Conservation (phyloP, 345 rosid species). For the Zanthoxylum bungeanum region DNA sequence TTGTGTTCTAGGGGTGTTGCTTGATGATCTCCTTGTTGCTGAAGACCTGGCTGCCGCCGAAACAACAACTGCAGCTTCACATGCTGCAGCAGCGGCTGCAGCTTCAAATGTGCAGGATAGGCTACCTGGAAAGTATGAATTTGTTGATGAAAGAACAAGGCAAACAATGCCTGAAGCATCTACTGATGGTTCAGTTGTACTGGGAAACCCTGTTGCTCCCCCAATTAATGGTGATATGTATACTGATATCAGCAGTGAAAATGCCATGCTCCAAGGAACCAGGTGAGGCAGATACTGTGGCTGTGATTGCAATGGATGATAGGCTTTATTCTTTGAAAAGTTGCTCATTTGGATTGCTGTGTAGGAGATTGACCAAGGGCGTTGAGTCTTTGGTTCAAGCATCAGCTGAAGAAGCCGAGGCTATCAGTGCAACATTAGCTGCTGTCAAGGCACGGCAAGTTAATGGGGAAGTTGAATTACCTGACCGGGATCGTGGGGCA, state of each 20-base stretch:
- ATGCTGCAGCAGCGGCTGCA: constrained; percentile 91
- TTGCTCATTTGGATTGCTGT: constrained; percentile 18
- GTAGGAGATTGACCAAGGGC: constrained; percentile 87
- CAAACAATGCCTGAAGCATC: constrained; percentile 58
- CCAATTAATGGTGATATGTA: constrained; percentile 89
- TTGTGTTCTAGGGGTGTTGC: constrained; percentile 74
- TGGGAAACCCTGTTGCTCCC: constrained; percentile 96
- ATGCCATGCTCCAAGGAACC: constrained; percentile 74
- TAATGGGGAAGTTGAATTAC: constrained; percentile 87
- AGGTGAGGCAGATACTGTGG: constrained; percentile 45
- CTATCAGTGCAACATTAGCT: constrained; percentile 93
- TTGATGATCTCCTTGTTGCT: constrained; percentile 95
- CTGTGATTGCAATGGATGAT: constrained; percentile 7
- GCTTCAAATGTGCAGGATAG: constrained; percentile 61
- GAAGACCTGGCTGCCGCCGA: constrained; percentile 97
- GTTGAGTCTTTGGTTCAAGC: constrained; percentile 97
- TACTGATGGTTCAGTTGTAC: constrained; percentile 81
- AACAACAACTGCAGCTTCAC: constrained; percentile 86
- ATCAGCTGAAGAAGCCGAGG: constrained; percentile 99
- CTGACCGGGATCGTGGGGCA: constrained; percentile 80
- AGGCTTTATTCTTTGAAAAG: constrained; percentile 11
- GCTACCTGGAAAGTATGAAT: constrained; percentile 73
- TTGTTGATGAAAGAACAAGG: constrained; percentile 77
- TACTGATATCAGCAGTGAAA: constrained; percentile 92
- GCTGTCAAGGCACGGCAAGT: constrained; percentile 97